phyloP scores from a whole-genome alignment of 164 flowering plant species.

The Tetrastigma voinierianum region DNA sequence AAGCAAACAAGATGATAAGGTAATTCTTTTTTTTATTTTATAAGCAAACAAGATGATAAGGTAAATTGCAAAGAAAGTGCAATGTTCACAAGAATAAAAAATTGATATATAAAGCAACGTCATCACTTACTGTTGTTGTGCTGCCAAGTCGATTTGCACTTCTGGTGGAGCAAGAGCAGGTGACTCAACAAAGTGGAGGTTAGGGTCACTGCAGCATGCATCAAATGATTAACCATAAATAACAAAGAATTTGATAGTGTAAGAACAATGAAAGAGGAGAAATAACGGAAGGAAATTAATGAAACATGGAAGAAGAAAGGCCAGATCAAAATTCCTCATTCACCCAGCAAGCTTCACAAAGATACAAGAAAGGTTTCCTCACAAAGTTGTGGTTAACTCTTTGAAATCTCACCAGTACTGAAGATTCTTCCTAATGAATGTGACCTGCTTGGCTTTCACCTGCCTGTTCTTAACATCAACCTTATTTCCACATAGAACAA shows the following conservation, averaged over 20 bases:
- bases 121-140: conserved; percentile 41
- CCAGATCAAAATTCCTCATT: not conserved
- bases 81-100: too few species aligned
- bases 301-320: too few species aligned
- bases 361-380: conserved; percentile 7
- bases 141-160: conserved; percentile 56
- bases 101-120: too few species aligned
- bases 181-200: conserved; percentile 65
- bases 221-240: not conserved
- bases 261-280: not conserved
- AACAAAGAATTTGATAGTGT: not conserved
- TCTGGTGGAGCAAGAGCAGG: conserved; percentile 73
- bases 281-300: not conserved
- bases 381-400: conserved; percentile 19
- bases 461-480: conserved; percentile 27
- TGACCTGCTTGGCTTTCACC: conserved; percentile 26
- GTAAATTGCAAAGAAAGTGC: too few species aligned
- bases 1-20: too few species aligned
- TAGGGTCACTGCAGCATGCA: conserved; percentile 41
- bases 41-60: too few species aligned
- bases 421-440: conserved; percentile 23
- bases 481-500: conserved; percentile 24
- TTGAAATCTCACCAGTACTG: conserved; percentile 25
- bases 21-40: too few species aligned
- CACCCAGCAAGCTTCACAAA: conserved; percentile 25